Conservation (phyloP, 2,329 filamentous ascomycete species). For the Fusarium napiforme region DNA sequence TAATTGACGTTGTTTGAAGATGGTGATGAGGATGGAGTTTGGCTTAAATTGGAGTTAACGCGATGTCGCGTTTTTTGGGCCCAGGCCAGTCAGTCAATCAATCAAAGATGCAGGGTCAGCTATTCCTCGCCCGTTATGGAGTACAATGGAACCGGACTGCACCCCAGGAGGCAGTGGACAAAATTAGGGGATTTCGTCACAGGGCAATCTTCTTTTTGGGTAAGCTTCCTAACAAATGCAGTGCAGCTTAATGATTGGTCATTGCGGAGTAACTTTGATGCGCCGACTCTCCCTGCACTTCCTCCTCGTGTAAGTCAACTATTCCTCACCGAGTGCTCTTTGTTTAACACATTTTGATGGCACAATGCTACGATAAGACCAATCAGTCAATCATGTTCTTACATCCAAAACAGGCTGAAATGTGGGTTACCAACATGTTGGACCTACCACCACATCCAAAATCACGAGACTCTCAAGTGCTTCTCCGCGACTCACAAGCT, state of each 20-base stretch:
- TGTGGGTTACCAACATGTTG: constrained; percentile 6
- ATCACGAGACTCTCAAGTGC: constrained; percentile 24
- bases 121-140: constrained; percentile 1
- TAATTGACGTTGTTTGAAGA: constrained; percentile 9
- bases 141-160: not conserved
- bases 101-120: constrained; percentile 34
- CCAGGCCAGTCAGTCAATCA: constrained; percentile 20
- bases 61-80: constrained; percentile 40
- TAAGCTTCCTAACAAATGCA: not conserved
- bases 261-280: constrained; percentile 32
- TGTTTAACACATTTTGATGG: constrained; percentile 26
- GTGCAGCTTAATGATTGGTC: constrained; percentile 10
- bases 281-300: not conserved
- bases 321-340: constrained; percentile 29
- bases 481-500: constrained; percentile 17
- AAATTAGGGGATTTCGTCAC: not conserved
- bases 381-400: constrained; percentile 20
- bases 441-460: constrained; percentile 10
- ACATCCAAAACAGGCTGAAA: constrained; percentile 9
- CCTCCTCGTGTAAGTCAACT: constrained; percentile 33
- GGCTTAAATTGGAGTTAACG: constrained; percentile 33
- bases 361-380: constrained; percentile 25
- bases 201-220: not conserved
- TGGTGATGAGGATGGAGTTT: constrained; percentile 21
- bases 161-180: not conserved